Percentiles rank a stretch among this genome's conserved stretches.
Conservation (phyloP, 352 stramenopile genomes). For the Plasmopara muralis region DNA sequence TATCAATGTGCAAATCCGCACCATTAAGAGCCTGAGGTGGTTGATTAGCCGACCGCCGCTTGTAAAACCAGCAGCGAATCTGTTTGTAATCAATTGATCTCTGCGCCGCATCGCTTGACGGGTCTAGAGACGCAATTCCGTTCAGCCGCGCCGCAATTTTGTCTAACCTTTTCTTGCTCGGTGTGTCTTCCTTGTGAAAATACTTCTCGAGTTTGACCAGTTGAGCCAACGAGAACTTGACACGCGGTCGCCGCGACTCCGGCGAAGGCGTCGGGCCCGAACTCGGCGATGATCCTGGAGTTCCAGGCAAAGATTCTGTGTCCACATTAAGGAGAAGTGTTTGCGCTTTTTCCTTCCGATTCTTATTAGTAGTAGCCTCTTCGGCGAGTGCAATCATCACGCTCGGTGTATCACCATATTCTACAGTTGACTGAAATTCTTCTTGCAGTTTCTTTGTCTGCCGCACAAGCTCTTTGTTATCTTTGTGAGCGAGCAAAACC, state of each 20-base stretch:
- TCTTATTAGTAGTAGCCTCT: slow-evolving; percentile 23
- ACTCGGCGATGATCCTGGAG: slow-evolving; percentile 43
- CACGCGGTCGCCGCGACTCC: slow-evolving; percentile 51
- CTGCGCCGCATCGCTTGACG: slow-evolving; percentile 48
- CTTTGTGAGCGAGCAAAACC: slow-evolving; percentile 70
- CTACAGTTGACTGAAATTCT: slow-evolving; percentile 70
- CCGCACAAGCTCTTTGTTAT: slow-evolving; percentile 83
- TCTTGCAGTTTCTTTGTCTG: slow-evolving; percentile 77
- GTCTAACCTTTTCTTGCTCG: slow-evolving; percentile 73
- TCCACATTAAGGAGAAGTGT: slow-evolving; percentile 50
- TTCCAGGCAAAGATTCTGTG: slow-evolving; percentile 46
- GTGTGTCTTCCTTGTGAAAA: slow-evolving; percentile 78
- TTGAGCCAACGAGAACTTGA: slow-evolving; percentile 75
- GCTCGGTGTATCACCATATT: slow-evolving; percentile 31
- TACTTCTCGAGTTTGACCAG: slow-evolving; percentile 75
- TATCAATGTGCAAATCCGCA: slow-evolving; percentile 45
- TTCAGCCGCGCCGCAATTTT: slow-evolving; percentile 71
- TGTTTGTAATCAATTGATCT: slow-evolving; percentile 82
- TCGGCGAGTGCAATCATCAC: slow-evolving; percentile 23
- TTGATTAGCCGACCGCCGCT: slow-evolving; percentile 70
- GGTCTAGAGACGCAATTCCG: slow-evolving; percentile 48
- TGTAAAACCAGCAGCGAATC: slow-evolving; percentile 86
- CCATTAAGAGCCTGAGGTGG: slow-evolving; percentile 58
- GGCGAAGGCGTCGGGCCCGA: slow-evolving; percentile 62
- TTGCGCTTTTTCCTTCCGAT: slow-evolving; percentile 41